These are phyloP conservation scores for Aureobasidium sp. DNA, from an alignment of 2,329 filamentous ascomycete genomes.

Conservation along the genomic window DNA sequence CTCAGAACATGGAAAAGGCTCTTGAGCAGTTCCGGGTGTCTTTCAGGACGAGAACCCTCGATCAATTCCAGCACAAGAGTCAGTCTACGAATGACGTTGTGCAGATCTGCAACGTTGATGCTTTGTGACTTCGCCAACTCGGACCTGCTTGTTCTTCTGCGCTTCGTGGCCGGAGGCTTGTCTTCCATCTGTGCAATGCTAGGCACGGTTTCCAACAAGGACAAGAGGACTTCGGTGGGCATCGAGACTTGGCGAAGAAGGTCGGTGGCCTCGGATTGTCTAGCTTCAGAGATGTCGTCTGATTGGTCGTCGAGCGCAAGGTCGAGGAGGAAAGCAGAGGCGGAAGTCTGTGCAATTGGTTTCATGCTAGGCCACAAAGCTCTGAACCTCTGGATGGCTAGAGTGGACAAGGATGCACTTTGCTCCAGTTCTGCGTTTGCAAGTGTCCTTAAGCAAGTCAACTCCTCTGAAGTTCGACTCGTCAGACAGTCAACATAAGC, in stretches of 20 bases:
- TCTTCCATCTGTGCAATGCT: constrained; percentile 63
- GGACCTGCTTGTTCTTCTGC: constrained; percentile 67
- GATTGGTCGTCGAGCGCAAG: constrained; percentile 42
- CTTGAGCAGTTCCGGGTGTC: constrained; percentile 67
- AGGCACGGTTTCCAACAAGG: constrained; percentile 66
- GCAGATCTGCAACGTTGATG: constrained; percentile 57
- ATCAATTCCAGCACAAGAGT: constrained; percentile 85
- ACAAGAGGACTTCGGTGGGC: constrained; percentile 60
- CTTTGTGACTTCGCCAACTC: constrained; percentile 54
- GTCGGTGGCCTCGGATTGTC: constrained; percentile 54
- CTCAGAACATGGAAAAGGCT: constrained; percentile 77
- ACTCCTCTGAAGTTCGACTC: constrained; percentile 49
- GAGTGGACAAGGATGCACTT: constrained; percentile 46
- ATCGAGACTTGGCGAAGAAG: constrained; percentile 65
- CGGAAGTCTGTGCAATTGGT: constrained; percentile 48
- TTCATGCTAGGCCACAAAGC: constrained; percentile 67
- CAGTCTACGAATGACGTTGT: constrained; percentile 60
- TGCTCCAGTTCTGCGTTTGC: constrained; percentile 35
- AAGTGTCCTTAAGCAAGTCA: constrained; percentile 45
- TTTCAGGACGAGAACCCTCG: constrained; percentile 66
- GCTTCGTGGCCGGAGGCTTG: constrained; percentile 65
- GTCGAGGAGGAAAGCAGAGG: constrained; percentile 55
- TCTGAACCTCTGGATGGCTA: constrained; percentile 60
- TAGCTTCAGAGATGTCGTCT: constrained; percentile 29
- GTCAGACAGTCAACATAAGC: constrained; percentile 45